These are phyloP conservation scores for Evansstolkia leycettana DNA, from an alignment of 495 filamentous ascomycete species.

Conservation along the genomic window DNA sequence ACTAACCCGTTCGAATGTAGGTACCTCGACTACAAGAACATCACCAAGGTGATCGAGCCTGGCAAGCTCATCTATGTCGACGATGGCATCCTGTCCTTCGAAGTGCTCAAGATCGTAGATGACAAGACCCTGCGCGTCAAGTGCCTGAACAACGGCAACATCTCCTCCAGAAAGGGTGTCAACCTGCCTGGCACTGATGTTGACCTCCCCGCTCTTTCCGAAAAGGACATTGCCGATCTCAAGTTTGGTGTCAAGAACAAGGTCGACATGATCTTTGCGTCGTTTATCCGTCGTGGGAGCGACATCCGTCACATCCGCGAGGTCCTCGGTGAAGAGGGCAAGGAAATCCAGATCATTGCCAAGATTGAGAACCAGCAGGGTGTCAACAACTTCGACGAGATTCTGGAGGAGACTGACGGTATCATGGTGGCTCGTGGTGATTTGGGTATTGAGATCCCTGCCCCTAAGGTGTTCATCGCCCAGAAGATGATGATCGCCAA, in stretches of 20 bases:
- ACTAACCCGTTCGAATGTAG: constrained; percentile 25
- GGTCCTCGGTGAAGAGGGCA: constrained; percentile 82
- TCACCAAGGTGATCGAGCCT: constrained; percentile 90
- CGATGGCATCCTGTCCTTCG: constrained; percentile 91
- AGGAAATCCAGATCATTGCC: constrained; percentile 97
- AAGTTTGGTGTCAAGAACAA: constrained; percentile 94
- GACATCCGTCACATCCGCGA: constrained; percentile 89
- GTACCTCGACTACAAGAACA: constrained; percentile 99
- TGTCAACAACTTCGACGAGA: constrained; percentile 97
- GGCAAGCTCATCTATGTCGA: constrained; percentile 97
- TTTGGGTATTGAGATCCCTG: constrained; percentile 95
- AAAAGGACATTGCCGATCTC: constrained; percentile 92
- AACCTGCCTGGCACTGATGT: constrained; percentile 98
- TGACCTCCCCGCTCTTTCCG: constrained; percentile 93
- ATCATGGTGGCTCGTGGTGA: constrained; percentile 99
- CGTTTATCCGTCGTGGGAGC: constrained; percentile 86
- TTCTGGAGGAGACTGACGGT: constrained; percentile 90
- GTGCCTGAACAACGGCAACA: constrained; percentile 93
- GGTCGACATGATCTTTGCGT: constrained; percentile 98
- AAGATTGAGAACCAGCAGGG: constrained; percentile 99
- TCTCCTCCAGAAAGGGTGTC: constrained; percentile 96
- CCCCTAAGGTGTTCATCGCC: constrained; percentile 94
- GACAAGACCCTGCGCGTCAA: constrained; percentile 73
- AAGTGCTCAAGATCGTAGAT: constrained; percentile 78
- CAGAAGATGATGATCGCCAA: constrained; percentile 99